Conservation (phyloP, 2,329 filamentous ascomycete genomes). For the Sporothrix variecibatus region DNA sequence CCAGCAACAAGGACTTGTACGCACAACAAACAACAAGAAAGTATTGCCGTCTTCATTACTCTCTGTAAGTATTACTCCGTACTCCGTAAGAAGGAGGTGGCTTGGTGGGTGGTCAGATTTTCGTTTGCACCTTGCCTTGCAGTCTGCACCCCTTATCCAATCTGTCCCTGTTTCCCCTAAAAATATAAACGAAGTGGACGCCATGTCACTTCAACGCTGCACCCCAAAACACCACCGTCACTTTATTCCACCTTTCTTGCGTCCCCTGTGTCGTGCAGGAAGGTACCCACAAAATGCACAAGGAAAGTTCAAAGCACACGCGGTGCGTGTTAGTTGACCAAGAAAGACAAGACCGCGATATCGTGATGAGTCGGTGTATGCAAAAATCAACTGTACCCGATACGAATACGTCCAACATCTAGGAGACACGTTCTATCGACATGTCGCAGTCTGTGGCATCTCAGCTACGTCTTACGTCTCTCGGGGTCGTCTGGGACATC, state of each 20-base stretch:
- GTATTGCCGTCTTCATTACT: not conserved
- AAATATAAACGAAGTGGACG: conserved; percentile 8
- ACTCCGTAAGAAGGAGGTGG: conserved; percentile 14
- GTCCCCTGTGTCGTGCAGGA: conserved; percentile 24
- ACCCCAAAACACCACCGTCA: not conserved
- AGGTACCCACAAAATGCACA: not conserved
- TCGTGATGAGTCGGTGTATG: not conserved
- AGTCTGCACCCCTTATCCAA: conserved; percentile 5
- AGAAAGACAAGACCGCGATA: not conserved
- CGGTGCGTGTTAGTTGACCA: not conserved
- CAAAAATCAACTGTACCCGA: not conserved
- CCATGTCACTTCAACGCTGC: not conserved
- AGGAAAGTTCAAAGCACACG: not conserved
- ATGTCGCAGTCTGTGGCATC: not conserved
- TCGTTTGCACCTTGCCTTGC: conserved; percentile 7
- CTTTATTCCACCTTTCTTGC: not conserved
- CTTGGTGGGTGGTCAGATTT: conserved; percentile 17
- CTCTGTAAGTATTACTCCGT: too few relatives aligned
- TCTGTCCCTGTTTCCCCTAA: not conserved
- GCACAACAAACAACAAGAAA: not conserved
- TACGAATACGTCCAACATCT: too few relatives aligned
- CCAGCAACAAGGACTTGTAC: not conserved
- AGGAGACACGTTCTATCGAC: too few relatives aligned
- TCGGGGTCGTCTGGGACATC: not conserved
- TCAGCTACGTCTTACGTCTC: conserved; percentile 5